Percentiles rank a stretch among this genome's conserved stretches.
Conservation (phyloP, 2,329 filamentous ascomycete genomes). For the Amauroascus niger region DNA sequence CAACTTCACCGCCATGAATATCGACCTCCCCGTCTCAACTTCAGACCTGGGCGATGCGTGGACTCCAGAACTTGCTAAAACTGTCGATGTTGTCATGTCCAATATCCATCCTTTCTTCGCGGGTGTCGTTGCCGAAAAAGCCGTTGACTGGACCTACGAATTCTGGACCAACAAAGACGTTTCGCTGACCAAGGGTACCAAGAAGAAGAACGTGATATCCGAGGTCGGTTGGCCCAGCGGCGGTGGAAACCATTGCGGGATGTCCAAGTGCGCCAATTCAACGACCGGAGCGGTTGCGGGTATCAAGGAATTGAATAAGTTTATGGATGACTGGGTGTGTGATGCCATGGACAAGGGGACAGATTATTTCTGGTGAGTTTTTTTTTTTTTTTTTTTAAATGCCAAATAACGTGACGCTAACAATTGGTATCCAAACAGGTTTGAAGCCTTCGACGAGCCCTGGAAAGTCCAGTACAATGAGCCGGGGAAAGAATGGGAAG, state of each 20-base stretch:
- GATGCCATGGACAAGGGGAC: slow-evolving; percentile 68
- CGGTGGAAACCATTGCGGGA: slow-evolving; percentile 70
- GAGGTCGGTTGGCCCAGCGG: slow-evolving; percentile 86
- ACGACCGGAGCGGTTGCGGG: slow-evolving; percentile 64
- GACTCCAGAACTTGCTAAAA: slow-evolving; percentile 56
- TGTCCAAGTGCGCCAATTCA: slow-evolving; percentile 45
- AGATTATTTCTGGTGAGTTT: slow-evolving; percentile 73
- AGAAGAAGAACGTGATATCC: slow-evolving; percentile 68
- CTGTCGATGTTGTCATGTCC: slow-evolving; percentile 84
- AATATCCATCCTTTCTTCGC: slow-evolving; percentile 97
- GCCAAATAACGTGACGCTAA: slow-evolving; percentile 1
- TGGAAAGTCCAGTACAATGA: slow-evolving; percentile 77
- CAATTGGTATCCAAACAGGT: slow-evolving; percentile 41
- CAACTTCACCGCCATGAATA: slow-evolving; percentile 59
- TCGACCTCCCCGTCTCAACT: slow-evolving; percentile 69
- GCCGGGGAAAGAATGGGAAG: slow-evolving; percentile 68
- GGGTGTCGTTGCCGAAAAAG: slow-evolving; percentile 57
- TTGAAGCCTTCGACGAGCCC: slow-evolving; percentile 91
- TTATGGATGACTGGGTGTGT: slow-evolving; percentile 81
- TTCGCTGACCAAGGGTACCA: slow-evolving; percentile 48
- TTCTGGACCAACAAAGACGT: slow-evolving; percentile 72
- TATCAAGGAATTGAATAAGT: slow-evolving; percentile 69
- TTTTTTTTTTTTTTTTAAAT: not conserved
- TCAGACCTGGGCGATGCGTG: slow-evolving; percentile 86
- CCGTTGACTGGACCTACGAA: slow-evolving; percentile 67